A percentile compares a stretch with the other conserved stretches of the same genome.
phyloP scores from a whole-genome alignment of 371 early-diverging fungal genomes.

The Apophysomyces variabilis region DNA sequence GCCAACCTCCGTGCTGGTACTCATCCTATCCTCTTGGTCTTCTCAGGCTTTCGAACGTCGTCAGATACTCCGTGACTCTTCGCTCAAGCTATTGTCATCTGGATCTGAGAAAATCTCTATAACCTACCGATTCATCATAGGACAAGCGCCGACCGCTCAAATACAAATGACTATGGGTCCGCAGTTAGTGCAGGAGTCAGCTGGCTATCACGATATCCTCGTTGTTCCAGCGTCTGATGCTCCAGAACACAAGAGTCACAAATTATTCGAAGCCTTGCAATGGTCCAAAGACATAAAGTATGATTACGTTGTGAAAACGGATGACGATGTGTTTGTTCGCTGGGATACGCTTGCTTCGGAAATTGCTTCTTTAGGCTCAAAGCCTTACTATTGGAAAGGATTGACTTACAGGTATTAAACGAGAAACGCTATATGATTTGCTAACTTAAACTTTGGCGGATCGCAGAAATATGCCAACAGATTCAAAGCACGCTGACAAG shows the following conservation, averaged over 20 bases:
- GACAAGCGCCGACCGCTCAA: constrained; percentile 55
- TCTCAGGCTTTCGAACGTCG: constrained; percentile 45
- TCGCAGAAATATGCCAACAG: constrained; percentile 50
- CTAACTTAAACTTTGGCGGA: neutral
- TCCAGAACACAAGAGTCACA: constrained; percentile 53
- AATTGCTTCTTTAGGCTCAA: constrained; percentile 34
- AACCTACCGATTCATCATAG: constrained; percentile 61
- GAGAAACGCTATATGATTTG: neutral
- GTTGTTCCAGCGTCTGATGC: constrained; percentile 62
- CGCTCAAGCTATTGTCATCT: constrained; percentile 39
- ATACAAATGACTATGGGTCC: constrained; percentile 44
- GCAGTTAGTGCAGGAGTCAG: constrained; percentile 51
- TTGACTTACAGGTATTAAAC: constrained; percentile 57
- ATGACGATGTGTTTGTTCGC: constrained; percentile 68
- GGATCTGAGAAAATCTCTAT: constrained; percentile 28
- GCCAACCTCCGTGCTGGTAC: constrained; percentile 37
- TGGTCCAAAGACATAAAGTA: constrained; percentile 53
- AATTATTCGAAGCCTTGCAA: constrained; percentile 56
- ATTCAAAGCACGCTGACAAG: constrained; percentile 25
- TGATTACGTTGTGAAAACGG: constrained; percentile 64
- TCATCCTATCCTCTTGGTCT: constrained; percentile 64
- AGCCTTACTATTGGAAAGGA: constrained; percentile 59
- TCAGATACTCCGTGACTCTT: constrained; percentile 49
- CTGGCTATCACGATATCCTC: constrained; percentile 53
- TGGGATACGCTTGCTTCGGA: constrained; percentile 56